These are phyloP conservation scores for Fusarium caatingaense DNA, from an alignment of 2,329 filamentous ascomycete genomes.

Conservation along the genomic window DNA sequence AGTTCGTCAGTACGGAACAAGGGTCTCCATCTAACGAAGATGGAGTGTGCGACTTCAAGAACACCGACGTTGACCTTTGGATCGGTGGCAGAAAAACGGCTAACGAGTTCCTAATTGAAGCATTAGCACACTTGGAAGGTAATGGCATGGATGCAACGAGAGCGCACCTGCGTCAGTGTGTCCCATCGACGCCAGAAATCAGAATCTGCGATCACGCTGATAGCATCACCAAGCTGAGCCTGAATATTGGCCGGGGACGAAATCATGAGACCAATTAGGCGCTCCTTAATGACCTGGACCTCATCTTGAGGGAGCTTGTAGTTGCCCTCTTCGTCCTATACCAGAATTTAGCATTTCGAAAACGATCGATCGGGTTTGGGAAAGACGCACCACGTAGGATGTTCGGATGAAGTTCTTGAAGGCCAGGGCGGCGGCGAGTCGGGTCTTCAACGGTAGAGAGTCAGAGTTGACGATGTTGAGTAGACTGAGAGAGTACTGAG, in stretches of 20 bases:
- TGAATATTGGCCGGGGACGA: conserved; percentile 88
- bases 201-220: conserved; percentile 96
- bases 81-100: conserved; percentile 83
- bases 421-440: conserved; percentile 88
- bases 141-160: neutral
- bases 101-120: conserved; percentile 78
- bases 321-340: conserved; percentile 88
- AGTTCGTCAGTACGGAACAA: conserved; percentile 93
- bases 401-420: conserved; percentile 99
- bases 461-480: conserved; percentile 90
- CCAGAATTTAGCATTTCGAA: conserved; percentile 33
- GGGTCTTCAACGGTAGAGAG: conserved; percentile 77
- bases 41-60: conserved; percentile 96
- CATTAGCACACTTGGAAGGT: conserved; percentile 7
- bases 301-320: conserved; percentile 88
- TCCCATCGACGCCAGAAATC: conserved; percentile 98
- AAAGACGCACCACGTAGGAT: conserved; percentile 80
- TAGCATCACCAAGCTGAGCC: conserved; percentile 93
- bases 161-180: conserved; percentile 82
- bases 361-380: conserved; percentile 12
- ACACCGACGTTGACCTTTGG: conserved; percentile 91
- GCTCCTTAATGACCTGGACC: conserved; percentile 90
- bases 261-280: conserved; percentile 97
- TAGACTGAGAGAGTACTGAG: conserved; percentile 87
- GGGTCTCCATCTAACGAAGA: conserved; percentile 95